Conservation (phyloP, 2,329 filamentous ascomycete species). For the Diaporthe longicolla region DNA sequence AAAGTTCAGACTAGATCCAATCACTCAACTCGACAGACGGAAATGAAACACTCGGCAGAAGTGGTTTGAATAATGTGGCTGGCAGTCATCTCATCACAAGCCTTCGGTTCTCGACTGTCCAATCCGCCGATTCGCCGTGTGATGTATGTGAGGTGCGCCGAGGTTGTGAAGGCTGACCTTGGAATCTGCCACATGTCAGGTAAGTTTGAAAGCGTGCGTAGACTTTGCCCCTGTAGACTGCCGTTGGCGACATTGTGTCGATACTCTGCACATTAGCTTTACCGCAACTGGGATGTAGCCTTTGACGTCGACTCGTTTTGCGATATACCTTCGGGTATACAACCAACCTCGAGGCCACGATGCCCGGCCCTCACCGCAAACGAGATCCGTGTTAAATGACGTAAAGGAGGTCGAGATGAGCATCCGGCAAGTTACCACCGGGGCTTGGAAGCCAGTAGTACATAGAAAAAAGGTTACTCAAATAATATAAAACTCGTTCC, state of each 20-base stretch:
- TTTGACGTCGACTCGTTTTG: neutral
- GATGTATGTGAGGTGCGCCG: neutral
- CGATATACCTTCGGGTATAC: too few relatives aligned
- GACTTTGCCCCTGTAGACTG: neutral
- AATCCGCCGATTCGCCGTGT: neutral
- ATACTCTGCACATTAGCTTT: neutral
- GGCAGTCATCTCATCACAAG: neutral
- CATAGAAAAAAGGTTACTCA: neutral
- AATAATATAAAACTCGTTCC: neutral
- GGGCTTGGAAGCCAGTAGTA: neutral
- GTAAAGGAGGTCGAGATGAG: neutral
- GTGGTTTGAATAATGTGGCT: neutral
- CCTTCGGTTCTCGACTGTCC: neutral
- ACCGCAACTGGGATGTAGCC: neutral
- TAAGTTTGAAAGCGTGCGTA: neutral
- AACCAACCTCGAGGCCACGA: neutral
- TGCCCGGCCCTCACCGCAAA: neutral
- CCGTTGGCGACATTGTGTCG: too few relatives aligned
- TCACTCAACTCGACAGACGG: neutral
- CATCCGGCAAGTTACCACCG: neutral
- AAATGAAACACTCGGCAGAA: neutral
- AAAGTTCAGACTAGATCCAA: neutral
- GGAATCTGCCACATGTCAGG: neutral
- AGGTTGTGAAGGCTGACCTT: neutral
- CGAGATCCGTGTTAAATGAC: too few relatives aligned